These are phyloP conservation scores for Letharia columbiana DNA, from an alignment of 495 filamentous ascomycete genomes.

Conservation along the genomic window DNA sequence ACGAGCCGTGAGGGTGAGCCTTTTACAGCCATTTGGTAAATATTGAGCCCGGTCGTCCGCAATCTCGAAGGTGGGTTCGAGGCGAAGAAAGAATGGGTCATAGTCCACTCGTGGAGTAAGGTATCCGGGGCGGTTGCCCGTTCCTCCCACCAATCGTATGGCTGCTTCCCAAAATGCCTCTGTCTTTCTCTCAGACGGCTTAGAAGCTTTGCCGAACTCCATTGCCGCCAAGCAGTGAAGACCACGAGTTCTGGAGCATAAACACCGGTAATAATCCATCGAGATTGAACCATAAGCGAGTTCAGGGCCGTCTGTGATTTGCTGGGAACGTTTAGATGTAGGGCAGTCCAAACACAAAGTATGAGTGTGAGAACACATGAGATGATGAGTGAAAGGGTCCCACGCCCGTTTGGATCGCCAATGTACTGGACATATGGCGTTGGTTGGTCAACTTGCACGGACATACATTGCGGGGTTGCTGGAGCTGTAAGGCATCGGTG, in stretches of 20 bases:
- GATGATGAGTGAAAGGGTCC: too few species aligned
- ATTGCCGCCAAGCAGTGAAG: constrained; percentile 14
- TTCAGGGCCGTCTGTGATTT: neutral
- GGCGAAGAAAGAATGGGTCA: constrained; percentile 17
- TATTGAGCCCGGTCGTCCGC: neutral
- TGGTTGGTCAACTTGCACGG: neutral
- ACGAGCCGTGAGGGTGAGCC: constrained; percentile 19
- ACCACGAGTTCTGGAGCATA: constrained; percentile 10
- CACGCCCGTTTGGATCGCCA: too few species aligned
- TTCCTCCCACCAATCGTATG: too few species aligned
- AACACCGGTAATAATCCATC: neutral
- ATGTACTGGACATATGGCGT: neutral
- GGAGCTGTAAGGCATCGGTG: neutral
- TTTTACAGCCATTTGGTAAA: neutral
- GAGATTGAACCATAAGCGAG: neutral
- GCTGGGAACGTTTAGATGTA: constrained; percentile 35
- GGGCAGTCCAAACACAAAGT: constrained; percentile 4
- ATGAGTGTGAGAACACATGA: too few species aligned
- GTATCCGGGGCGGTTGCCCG: too few species aligned
- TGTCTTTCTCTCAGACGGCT: too few species aligned
- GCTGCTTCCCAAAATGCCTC: too few species aligned
- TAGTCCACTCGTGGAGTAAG: constrained; percentile 4
- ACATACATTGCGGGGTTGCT: neutral
- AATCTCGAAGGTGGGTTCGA: constrained; percentile 8
- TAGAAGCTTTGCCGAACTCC: constrained; percentile 13